A percentile compares a stretch with the other conserved stretches of the same genome.
Evolutionary conservation across 306 rosid genomes (phyloP).

Genomic region (Prunus fruticosa): DNA sequence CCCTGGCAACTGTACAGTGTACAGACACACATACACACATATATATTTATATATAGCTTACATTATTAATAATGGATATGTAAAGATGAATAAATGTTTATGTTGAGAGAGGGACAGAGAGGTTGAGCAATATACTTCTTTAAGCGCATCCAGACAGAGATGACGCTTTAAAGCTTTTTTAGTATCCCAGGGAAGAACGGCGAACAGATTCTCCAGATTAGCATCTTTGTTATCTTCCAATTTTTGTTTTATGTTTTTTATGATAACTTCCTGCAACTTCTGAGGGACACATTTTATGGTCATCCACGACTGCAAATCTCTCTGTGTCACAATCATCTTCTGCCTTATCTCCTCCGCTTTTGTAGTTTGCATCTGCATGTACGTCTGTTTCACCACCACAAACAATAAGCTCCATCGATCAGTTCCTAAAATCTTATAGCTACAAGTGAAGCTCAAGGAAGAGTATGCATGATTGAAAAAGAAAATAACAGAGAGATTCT

Average conservation of each 20-base stretch:
- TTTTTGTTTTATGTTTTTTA: background rate
- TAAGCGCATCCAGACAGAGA: conserved; percentile 54
- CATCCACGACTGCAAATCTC: conserved; percentile 20
- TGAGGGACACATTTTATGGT: conserved; percentile 3
- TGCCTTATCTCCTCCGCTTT: conserved; percentile 63
- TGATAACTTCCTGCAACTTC: conserved; percentile 8
- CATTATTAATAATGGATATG: too few relatives aligned
- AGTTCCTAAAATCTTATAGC: too few relatives aligned
- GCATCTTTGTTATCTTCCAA: conserved; percentile 17
- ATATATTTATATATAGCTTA: too few relatives aligned
- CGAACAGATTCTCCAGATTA: conserved; percentile 34
- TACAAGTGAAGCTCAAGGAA: too few relatives aligned
- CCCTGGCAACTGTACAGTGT: background rate
- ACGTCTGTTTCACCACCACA: conserved; percentile 40
- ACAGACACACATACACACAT: background rate
- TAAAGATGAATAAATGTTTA: too few relatives aligned
- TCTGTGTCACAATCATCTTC: conserved; percentile 19
- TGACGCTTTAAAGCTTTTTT: conserved; percentile 60
- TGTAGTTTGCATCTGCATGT: conserved; percentile 56
- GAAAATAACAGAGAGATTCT: background rate
- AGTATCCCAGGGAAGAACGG: conserved; percentile 59
- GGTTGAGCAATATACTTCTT: conserved; percentile 35
- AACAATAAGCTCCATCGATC: background rate
- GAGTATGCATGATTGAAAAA: background rate
- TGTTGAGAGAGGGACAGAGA: background rate